These are phyloP conservation scores for Vicia faba DNA, from an alignment of 306 rosid species.

Conservation along the genomic window DNA sequence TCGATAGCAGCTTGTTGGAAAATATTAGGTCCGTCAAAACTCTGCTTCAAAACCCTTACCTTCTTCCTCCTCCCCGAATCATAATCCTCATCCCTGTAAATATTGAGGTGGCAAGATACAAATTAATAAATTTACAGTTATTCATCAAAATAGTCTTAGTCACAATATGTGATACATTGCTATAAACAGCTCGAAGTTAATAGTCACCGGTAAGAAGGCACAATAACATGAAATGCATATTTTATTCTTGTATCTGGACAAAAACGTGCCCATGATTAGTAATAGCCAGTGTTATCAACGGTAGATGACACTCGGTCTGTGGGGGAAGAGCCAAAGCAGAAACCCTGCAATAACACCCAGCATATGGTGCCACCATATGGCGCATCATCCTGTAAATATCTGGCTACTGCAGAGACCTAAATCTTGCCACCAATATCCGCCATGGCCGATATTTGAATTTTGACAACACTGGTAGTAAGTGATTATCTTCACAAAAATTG, in stretches of 20 bases:
- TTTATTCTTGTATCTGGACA: neutral
- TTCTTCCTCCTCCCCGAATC: slow-evolving; percentile 89
- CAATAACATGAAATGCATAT: neutral
- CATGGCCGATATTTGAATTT: too few species aligned
- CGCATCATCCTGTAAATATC: too few species aligned
- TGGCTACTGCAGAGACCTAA: too few species aligned
- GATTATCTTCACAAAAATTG: too few species aligned
- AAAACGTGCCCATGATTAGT: neutral
- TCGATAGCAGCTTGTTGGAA: slow-evolving; percentile 69
- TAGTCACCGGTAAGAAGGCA: neutral
- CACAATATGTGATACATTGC: neutral
- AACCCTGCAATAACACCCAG: too few species aligned
- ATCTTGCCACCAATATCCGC: too few species aligned
- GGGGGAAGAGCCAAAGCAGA: too few species aligned
- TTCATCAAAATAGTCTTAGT: slow-evolving; percentile 1
- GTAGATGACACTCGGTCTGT: too few species aligned
- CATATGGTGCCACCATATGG: too few species aligned
- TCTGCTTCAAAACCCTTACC: slow-evolving; percentile 51
- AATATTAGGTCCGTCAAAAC: slow-evolving; percentile 66
- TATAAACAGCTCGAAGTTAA: neutral
- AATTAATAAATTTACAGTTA: slow-evolving; percentile 5
- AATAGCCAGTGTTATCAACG: too few species aligned
- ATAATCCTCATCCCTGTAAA: slow-evolving; percentile 88
- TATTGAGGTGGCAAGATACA: neutral
- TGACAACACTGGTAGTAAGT: too few species aligned